Evolutionary conservation across 345 rosid species (phyloP).

Genomic region (Cardamine occulta): DNA sequence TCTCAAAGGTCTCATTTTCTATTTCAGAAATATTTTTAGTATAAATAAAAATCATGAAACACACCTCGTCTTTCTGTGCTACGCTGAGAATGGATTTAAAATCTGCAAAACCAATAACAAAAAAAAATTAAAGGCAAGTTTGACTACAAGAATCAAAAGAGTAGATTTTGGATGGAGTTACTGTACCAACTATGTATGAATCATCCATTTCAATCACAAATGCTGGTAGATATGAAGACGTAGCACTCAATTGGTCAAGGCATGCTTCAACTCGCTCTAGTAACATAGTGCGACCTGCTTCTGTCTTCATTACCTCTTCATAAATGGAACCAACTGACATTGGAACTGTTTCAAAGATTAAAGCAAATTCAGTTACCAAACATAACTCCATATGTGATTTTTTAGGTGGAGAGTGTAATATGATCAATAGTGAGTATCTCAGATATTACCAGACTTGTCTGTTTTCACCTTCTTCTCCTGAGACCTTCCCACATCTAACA

Average conservation of each 20-base stretch:
- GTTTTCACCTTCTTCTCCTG: conserved; percentile 75
- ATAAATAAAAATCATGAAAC: conserved; percentile 1
- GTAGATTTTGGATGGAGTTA: conserved; percentile 8
- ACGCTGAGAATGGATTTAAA: conserved; percentile 62
- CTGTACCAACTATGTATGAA: conserved; percentile 62
- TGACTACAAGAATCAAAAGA: conserved; percentile 3
- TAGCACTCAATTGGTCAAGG: conserved; percentile 59
- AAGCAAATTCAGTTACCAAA: neutral
- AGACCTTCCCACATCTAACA: conserved; percentile 74
- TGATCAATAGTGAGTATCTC: conserved; percentile 26
- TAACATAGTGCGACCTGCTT: conserved; percentile 73
- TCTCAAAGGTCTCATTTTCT: conserved; percentile 15
- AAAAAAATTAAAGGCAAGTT: neutral
- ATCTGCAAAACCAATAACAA: conserved; percentile 52
- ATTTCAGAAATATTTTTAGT: conserved; percentile 5
- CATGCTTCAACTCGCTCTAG: conserved; percentile 69
- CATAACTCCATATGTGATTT: neutral
- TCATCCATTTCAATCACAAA: conserved; percentile 51
- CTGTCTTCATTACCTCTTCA: conserved; percentile 81
- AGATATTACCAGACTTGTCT: conserved; percentile 61
- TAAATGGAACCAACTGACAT: conserved; percentile 67
- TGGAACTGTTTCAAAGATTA: conserved; percentile 49
- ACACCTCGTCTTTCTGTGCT: conserved; percentile 85
- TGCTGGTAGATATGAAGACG: conserved; percentile 45
- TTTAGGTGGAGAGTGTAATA: conserved; percentile 18